Base-by-base conservation (phyloP, 164 flowering plant species). In the Amborella trichopoda region DNA sequence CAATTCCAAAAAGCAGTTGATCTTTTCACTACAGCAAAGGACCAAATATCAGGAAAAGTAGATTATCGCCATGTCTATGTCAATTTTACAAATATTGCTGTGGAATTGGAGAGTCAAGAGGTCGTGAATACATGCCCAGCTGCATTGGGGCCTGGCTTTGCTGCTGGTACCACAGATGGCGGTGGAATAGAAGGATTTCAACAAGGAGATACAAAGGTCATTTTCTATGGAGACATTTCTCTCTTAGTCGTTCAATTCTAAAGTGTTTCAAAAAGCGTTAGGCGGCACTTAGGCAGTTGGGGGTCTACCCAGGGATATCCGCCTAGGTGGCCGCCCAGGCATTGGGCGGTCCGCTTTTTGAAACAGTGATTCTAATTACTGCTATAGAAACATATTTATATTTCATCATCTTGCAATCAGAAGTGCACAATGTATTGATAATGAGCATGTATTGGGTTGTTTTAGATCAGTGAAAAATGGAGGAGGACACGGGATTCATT, bases 101-200 rank as follows among this genome's bases (percentile, higher is more conserved):
- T 79, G n/a, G 56, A 50, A 21, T 54, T 62, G 33, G 69, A 56
- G 2, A 59, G 56, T n/a, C 59, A 61, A 26, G 28, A 17, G 3
- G 53, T 44, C 0, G 76, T 56, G 17, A 64, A 41, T 56, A 76
- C 86, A 2, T 79, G 86, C 43, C 82, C 86, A 1, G 82, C 82
- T 0, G 86, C 76, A 1, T 62, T 79, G 4, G 86, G 86, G 1
- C 73, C 75, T 2, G 82, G 75, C 39, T 79, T 79, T 50, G 82
- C 86, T 0, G 86, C 86, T 1, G 86, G 86, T 21, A 79, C 86
- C 10, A 74, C 86, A 2, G 81, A 79, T 64, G 86, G 86, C 13
- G 82, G 80, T 14, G 86, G 86, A 2, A 48, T 20, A 5, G 63
- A 64, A 44, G 86, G 75, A n/a, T 79, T 79, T 52, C 73, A 70